phyloP scores from a whole-genome alignment of 495 filamentous ascomycete genomes.

The Neurospora cerealis region DNA sequence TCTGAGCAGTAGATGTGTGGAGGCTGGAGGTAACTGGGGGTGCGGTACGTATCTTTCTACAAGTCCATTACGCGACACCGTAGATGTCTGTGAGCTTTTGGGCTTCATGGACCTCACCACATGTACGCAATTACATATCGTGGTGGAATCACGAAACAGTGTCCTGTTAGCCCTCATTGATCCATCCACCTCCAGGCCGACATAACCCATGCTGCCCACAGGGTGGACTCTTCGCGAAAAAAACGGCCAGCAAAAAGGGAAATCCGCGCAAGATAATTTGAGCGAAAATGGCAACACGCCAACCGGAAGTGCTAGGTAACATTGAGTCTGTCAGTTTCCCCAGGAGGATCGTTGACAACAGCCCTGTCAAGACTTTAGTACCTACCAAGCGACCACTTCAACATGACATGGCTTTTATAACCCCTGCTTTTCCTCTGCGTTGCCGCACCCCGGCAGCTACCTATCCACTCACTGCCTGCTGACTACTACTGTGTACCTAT shows the following conservation, averaged over 20 bases:
- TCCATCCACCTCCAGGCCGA: neutral
- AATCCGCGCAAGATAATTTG: neutral
- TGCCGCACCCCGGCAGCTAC: slow-evolving; percentile 16
- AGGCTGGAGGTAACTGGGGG: too few species aligned
- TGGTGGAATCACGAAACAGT: neutral
- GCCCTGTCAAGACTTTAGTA: slow-evolving; percentile 7
- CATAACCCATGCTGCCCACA: neutral
- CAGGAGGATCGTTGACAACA: neutral
- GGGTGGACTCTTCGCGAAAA: neutral
- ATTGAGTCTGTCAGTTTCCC: neutral
- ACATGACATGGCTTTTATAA: slow-evolving; percentile 1
- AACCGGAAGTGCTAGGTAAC: neutral
- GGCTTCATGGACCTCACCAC: neutral
- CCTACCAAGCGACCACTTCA: slow-evolving; percentile 14
- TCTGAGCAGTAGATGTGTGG: too few species aligned
- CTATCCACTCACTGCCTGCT: slow-evolving; percentile 8
- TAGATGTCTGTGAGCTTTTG: neutral
- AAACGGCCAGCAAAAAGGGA: neutral
- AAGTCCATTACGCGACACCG: too few species aligned
- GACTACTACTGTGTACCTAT: slow-evolving; percentile 3
- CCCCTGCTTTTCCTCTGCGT: slow-evolving; percentile 6
- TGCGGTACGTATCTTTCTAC: too few species aligned
- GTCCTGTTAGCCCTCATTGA: neutral
- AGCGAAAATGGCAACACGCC: neutral
- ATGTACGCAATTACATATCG: neutral